A percentile compares a stretch with the other conserved stretches of the same genome.
Conservation (phyloP, 345 rosid species). For the Eucalyptus sp. region DNA sequence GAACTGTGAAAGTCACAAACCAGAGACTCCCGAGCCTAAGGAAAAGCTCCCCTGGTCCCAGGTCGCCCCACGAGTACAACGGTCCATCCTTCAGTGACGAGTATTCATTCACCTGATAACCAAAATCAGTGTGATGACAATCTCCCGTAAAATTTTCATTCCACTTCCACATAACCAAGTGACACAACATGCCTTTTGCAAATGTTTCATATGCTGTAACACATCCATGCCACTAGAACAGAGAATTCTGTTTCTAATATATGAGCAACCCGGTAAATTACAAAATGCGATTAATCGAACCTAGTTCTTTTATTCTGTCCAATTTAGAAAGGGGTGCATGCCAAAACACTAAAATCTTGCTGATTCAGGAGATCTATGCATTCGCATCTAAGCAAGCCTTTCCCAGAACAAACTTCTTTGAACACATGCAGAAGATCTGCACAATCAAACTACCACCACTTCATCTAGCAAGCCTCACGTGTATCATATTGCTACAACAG, state of each 20-base stretch:
- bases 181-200: background rate
- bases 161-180: background rate
- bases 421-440: background rate
- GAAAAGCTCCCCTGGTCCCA: slow-evolving; percentile 49
- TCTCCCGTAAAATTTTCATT: background rate
- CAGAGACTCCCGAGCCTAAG: slow-evolving; percentile 89
- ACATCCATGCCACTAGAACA: background rate
- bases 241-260: background rate
- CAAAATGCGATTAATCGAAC: background rate
- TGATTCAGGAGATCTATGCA: background rate
- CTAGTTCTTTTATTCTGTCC: background rate
- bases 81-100: slow-evolving; percentile 68
- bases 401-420: background rate
- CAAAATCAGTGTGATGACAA: background rate
- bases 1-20: slow-evolving; percentile 62
- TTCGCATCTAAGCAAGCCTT: background rate
- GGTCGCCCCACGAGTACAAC: slow-evolving; percentile 87
- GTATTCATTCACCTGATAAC: slow-evolving; percentile 74
- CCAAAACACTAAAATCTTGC: background rate
- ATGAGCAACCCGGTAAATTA: background rate
- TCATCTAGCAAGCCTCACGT: background rate
- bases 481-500: background rate
- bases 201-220: background rate
- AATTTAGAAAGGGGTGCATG: background rate
- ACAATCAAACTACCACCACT: background rate